Conservation (phyloP, 2,329 filamentous ascomycete species). For the Fusarium praegraminearum region DNA sequence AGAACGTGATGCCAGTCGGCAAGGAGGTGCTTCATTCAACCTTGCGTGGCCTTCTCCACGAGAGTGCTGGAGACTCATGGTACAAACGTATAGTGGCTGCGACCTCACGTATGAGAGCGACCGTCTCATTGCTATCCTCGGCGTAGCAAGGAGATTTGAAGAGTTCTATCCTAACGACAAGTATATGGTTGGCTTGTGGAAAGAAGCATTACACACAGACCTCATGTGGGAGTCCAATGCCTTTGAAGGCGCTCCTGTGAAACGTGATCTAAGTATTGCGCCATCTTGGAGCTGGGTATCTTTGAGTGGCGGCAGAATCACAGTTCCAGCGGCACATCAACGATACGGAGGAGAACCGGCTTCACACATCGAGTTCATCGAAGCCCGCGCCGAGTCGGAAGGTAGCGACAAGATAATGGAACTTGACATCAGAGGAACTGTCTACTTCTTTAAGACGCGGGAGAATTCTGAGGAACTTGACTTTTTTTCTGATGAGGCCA, state of each 20-base stretch:
- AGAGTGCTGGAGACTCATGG: not conserved
- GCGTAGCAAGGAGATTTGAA: not conserved
- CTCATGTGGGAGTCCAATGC: not conserved
- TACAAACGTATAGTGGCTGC: not conserved
- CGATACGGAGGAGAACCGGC: accelerated
- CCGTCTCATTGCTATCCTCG: not conserved
- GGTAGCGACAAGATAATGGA: accelerated
- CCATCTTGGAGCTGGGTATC: not conserved
- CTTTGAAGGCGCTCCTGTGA: accelerated
- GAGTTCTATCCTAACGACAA: not conserved
- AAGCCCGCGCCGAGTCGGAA: accelerated
- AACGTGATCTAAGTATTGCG: accelerated
- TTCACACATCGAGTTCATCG: not conserved
- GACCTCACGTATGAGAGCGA: not conserved
- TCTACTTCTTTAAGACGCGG: not conserved
- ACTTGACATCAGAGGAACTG: not conserved
- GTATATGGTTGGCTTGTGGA: not conserved
- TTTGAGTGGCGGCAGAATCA: accelerated
- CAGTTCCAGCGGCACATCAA: not conserved
- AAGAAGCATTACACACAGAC: not conserved
- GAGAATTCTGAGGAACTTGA: too few species aligned
- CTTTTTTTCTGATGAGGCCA: too few species aligned
- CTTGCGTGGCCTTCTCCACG: not conserved
- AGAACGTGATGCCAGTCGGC: too few species aligned
- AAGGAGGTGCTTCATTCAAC: too few species aligned